Conservation (phyloP, 768 basidiomycete genomes). For the Guyanaporus albipodus region DNA sequence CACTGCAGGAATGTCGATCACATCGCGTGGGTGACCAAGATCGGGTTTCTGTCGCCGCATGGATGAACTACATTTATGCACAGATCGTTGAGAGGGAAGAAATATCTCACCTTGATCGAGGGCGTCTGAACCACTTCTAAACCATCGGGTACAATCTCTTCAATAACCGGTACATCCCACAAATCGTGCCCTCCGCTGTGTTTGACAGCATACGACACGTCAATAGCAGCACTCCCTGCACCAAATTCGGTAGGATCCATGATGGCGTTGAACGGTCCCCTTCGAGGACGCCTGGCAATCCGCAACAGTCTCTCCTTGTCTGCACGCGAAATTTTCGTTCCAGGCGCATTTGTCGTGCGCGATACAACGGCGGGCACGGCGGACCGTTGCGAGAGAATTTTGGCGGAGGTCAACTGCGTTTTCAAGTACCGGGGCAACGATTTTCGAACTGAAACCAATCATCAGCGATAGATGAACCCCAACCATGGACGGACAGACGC, state of each 20-base stretch:
- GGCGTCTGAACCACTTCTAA: conserved; percentile 35
- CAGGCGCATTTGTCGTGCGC: conserved; percentile 32
- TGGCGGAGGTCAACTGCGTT: conserved; percentile 58
- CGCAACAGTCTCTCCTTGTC: conserved; percentile 75
- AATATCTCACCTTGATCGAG: conserved; percentile 49
- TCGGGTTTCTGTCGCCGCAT: conserved; percentile 43
- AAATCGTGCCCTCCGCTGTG: conserved; percentile 64
- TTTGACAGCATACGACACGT: conserved; percentile 65
- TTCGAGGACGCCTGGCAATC: conserved; percentile 68
- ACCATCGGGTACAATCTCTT: conserved; percentile 41
- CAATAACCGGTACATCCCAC: conserved; percentile 42
- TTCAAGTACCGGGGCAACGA: conserved; percentile 52
- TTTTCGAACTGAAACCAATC: conserved; percentile 48
- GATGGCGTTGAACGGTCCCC: conserved; percentile 68
- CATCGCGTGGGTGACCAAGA: conserved; percentile 41
- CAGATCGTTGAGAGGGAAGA: background rate
- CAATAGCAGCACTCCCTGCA: conserved; percentile 60
- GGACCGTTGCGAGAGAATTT: conserved; percentile 81
- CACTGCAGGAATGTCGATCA: conserved; percentile 64
- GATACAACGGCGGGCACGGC: conserved; percentile 83
- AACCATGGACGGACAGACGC: no score
- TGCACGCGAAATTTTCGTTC: conserved; percentile 46
- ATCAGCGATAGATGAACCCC: conserved; percentile 37
- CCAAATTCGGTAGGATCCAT: conserved; percentile 66
- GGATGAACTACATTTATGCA: background rate